A percentile compares a stretch with the other conserved stretches of the same genome.
phyloP scores from a whole-genome alignment of 495 filamentous ascomycete genomes.

The Xylaria telfairii region DNA sequence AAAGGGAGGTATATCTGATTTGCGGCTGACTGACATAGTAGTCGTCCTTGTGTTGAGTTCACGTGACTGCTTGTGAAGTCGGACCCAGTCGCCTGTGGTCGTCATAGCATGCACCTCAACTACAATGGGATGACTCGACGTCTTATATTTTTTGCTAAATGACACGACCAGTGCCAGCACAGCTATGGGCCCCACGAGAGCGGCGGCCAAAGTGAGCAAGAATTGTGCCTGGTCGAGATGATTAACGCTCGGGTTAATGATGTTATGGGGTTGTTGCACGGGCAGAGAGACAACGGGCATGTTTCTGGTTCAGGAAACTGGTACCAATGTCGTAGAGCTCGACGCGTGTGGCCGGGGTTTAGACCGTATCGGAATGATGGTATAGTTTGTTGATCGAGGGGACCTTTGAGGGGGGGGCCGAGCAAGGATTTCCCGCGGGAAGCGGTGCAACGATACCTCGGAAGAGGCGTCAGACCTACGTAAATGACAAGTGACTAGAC shows the following conservation, averaged over 20 bases:
- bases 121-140: constrained; percentile 17
- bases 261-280: constrained; percentile 42
- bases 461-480: constrained; percentile 20
- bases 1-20: constrained; percentile 25
- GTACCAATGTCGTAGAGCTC: constrained; percentile 34
- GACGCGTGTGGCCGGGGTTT: constrained; percentile 36
- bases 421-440: constrained; percentile 9
- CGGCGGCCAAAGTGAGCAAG: constrained; percentile 37
- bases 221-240: constrained; percentile 33
- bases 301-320: constrained; percentile 42
- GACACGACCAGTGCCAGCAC: constrained; percentile 35
- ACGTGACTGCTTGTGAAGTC: constrained; percentile 35
- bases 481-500: constrained; percentile 3
- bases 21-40: constrained; percentile 36
- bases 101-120: constrained; percentile 11
- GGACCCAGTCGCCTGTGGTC: constrained; percentile 24
- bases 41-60: constrained; percentile 27
- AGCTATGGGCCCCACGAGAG: constrained; percentile 34
- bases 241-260: constrained; percentile 39
- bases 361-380: constrained; percentile 31
- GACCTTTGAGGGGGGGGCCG: constrained; percentile 16
- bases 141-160: constrained; percentile 36
- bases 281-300: constrained; percentile 52
- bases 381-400: constrained; percentile 38
- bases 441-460: constrained; percentile 23